Conservation (phyloP, 495 filamentous ascomycete species). For the Penicillium atrosanguineum region DNA sequence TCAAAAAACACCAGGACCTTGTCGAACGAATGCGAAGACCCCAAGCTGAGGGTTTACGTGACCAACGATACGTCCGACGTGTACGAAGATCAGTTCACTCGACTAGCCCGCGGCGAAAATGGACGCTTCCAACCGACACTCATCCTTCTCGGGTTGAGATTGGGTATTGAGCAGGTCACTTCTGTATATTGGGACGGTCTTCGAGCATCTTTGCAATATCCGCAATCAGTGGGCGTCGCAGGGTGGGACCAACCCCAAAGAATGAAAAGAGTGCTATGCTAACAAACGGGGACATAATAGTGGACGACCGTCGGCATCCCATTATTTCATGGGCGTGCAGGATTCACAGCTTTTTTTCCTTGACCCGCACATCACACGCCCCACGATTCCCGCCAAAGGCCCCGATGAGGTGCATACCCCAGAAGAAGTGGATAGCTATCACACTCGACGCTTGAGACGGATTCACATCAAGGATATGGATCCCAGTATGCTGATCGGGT, state of each 20-base stretch:
- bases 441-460: conserved; percentile 79
- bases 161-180: conserved; percentile 92
- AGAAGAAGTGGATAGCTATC: conserved; percentile 79
- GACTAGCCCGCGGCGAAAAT: conserved; percentile 62
- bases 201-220: conserved; percentile 73
- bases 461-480: conserved; percentile 92
- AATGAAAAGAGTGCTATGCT: conserved; percentile 2
- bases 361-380: conserved; percentile 83
- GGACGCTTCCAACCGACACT: conserved; percentile 76
- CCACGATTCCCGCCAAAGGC: conserved; percentile 57
- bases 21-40: conserved; percentile 54
- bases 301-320: conserved; percentile 89
- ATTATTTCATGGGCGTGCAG: conserved; percentile 97
- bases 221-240: conserved; percentile 91
- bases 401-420: conserved; percentile 53
- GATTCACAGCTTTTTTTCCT: conserved; percentile 88
- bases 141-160: conserved; percentile 79
- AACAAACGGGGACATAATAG: conserved; percentile 40
- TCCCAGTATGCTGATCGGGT: conserved; percentile 98
- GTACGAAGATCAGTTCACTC: conserved; percentile 83
- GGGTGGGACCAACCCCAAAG: conserved; percentile 59
- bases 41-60: conserved; percentile 74
- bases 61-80: conserved; percentile 89
- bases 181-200: conserved; percentile 90
- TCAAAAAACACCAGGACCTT: conserved; percentile 60